Evolutionary conservation across 1,284 basidiomycete species (phyloP).

Genomic region (Coniferiporia sulphurascens): DNA sequence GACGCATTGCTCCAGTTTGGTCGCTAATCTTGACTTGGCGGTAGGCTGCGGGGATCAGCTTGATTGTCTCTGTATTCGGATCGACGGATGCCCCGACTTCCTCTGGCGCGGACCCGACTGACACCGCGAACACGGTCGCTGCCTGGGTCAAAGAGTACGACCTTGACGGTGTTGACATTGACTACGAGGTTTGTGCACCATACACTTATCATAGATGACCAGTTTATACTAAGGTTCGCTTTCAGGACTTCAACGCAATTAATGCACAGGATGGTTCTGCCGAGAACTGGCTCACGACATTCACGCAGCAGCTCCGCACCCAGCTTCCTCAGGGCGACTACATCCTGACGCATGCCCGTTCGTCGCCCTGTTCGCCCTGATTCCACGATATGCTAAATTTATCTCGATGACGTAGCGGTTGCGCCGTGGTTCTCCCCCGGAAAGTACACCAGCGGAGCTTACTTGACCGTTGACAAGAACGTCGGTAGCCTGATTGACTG

Average conservation of each 20-base stretch:
- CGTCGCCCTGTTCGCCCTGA: conserved; percentile 34
- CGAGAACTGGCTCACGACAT: conserved; percentile 39
- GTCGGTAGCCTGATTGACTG: conserved; percentile 58
- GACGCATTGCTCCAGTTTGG: neutral
- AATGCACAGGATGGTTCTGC: conserved; percentile 35
- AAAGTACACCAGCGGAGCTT: conserved; percentile 51
- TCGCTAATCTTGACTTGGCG: no score
- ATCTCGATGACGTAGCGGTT: conserved; percentile 1
- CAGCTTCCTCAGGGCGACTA: conserved; percentile 32
- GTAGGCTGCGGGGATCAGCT: conserved; percentile 46
- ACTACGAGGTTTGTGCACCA: conserved; percentile 39
- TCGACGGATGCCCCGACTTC: conserved; percentile 48
- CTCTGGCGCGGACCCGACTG: conserved; percentile 34
- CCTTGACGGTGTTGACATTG: conserved; percentile 53
- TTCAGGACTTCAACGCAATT: conserved; percentile 45
- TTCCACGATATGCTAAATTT: neutral
- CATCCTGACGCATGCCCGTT: conserved; percentile 36
- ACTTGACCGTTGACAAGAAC: conserved; percentile 47
- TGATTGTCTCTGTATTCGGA: conserved; percentile 56
- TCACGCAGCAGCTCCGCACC: conserved; percentile 36
- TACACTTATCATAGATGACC: neutral
- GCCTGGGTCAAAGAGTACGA: conserved; percentile 44
- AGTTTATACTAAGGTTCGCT: neutral
- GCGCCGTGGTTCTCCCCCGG: conserved; percentile 42
- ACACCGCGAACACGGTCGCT: conserved; percentile 43